A percentile compares a stretch with the other conserved stretches of the same genome.
phyloP scores from a whole-genome alignment of 2,329 filamentous ascomycete genomes.

The Eurotiales sp. region DNA sequence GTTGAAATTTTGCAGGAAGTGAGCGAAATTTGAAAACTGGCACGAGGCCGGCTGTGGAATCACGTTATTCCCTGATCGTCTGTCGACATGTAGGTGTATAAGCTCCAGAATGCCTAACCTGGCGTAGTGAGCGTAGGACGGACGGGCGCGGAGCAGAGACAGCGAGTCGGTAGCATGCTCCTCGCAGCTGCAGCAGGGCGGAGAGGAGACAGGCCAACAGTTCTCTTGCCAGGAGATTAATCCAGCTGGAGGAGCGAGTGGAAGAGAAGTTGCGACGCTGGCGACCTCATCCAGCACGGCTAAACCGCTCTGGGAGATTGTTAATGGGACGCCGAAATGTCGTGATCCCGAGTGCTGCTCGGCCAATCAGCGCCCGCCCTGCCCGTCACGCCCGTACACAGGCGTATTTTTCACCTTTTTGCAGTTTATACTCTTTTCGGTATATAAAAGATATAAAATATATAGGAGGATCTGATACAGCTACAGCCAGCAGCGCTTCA shows the following conservation, averaged over 20 bases:
- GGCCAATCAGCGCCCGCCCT: conserved; percentile 18
- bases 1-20: background rate
- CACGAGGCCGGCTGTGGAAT: conserved; percentile 1
- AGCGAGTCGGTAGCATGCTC: too few relatives aligned
- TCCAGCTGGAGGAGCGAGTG: conserved; percentile 12
- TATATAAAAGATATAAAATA: too few relatives aligned
- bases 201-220: too few relatives aligned
- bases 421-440: too few relatives aligned
- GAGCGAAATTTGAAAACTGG: background rate
- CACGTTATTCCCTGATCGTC: conserved; percentile 8
- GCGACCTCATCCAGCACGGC: background rate
- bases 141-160: too few relatives aligned
- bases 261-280: conserved; percentile 10
- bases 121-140: too few relatives aligned
- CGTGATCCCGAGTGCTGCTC: conserved; percentile 34
- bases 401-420: too few relatives aligned
- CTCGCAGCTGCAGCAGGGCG: too few relatives aligned
- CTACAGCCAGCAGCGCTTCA: too few relatives aligned
- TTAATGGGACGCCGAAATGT: conserved; percentile 44
- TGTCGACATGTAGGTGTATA: conserved; percentile 16
- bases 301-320: conserved; percentile 30
- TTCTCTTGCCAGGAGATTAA: too few relatives aligned
- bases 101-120: too few relatives aligned
- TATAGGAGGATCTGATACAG: too few relatives aligned
- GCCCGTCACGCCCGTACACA: background rate